These are phyloP conservation scores for Phyllosticta citribraziliensis DNA, from an alignment of 2,329 filamentous ascomycete genomes.

Conservation along the genomic window DNA sequence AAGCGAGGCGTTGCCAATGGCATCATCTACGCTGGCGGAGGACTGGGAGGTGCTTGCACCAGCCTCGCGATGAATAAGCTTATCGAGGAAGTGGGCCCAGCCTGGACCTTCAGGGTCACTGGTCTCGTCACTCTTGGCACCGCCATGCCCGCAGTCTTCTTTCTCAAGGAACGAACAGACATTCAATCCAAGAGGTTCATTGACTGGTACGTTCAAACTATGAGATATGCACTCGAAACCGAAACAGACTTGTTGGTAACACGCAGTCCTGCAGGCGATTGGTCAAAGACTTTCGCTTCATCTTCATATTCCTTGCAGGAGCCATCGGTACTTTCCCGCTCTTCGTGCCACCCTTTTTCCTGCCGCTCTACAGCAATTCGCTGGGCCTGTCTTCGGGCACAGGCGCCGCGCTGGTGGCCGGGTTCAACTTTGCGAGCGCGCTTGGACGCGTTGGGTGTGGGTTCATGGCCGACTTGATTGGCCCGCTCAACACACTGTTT, in stretches of 20 bases:
- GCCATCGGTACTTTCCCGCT: slow-evolving; percentile 51
- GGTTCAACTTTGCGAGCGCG: slow-evolving; percentile 52
- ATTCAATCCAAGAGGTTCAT: slow-evolving; percentile 29
- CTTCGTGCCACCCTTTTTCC: slow-evolving; percentile 52
- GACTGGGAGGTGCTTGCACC: slow-evolving; percentile 46
- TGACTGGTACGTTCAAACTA: slow-evolving; percentile 38
- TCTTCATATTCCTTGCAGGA: slow-evolving; percentile 44
- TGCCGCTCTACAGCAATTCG: slow-evolving; percentile 46
- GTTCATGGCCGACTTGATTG: slow-evolving; percentile 31
- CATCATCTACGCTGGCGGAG: slow-evolving; percentile 44
- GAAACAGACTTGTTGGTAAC: slow-evolving; percentile 3
- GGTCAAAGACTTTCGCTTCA: slow-evolving; percentile 44
- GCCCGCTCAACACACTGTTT: slow-evolving; percentile 28
- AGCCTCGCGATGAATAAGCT: slow-evolving; percentile 42
- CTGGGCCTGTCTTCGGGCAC: slow-evolving; percentile 44
- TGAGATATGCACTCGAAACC: neutral
- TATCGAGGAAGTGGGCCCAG: slow-evolving; percentile 35
- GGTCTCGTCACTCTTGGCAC: slow-evolving; percentile 44
- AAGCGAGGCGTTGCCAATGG: slow-evolving; percentile 49
- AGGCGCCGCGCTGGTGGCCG: slow-evolving; percentile 50
- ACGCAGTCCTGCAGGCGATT: slow-evolving; percentile 30
- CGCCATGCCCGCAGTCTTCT: slow-evolving; percentile 45
- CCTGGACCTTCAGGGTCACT: slow-evolving; percentile 45
- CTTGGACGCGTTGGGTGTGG: slow-evolving; percentile 48
- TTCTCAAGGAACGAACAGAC: slow-evolving; percentile 41